Base-by-base conservation (phyloP, 2,329 filamentous ascomycete species). In the Ceratocystis smalleyi region DNA sequence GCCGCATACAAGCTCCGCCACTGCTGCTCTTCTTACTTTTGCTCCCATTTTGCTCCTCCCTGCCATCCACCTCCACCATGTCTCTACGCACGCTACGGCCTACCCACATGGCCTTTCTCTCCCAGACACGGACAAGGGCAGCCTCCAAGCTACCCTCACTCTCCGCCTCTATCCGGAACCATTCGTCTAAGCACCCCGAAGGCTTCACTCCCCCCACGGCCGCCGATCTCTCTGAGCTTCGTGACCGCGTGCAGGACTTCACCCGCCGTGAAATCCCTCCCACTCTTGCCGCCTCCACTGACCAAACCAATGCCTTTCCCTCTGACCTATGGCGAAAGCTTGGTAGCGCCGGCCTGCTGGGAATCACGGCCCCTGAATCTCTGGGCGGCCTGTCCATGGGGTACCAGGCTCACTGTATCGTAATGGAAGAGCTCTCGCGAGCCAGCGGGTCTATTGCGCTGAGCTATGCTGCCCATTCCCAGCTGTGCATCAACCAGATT, bases 401-500 rank as follows among this genome's bases (percentile, higher is more conserved):
- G 10, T 99, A 97, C 75, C 92, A 97, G 77, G 92, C 94, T 55
- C 94, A 99, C 76, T 95, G 90, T 72, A 79, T 96, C 5, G 90
- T 96, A 57, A 88, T 97, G 84, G 94, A 99, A 76, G 94, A 97
- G 78, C 79, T 99, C 51, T 94, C 88, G 65, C 82, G 92, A 66
- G 92, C 92, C 2, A 92, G 87, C 62, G 91, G 77, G 15, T 88
- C 85, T 67, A 90, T 95, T 70, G 92, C 84, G 0, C 81, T 99
- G 59, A 95, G 89, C 69, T 99, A 97, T 74, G 92, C 92, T 1
- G 94, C 94, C 6, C 94, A 99, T 76, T 94, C 88, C 35, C 94
- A 99, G 75, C 81, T 99, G 62, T 97, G 94, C 76, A 87, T 97
- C 66, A 99, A 99, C 75, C 94, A 99, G 76, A 78, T 99, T 60